A percentile compares a stretch with the other conserved stretches of the same genome.
These are phyloP conservation scores for Mucor irregularis DNA, from an alignment of 371 early-diverging fungal species.

Conservation along the genomic window DNA sequence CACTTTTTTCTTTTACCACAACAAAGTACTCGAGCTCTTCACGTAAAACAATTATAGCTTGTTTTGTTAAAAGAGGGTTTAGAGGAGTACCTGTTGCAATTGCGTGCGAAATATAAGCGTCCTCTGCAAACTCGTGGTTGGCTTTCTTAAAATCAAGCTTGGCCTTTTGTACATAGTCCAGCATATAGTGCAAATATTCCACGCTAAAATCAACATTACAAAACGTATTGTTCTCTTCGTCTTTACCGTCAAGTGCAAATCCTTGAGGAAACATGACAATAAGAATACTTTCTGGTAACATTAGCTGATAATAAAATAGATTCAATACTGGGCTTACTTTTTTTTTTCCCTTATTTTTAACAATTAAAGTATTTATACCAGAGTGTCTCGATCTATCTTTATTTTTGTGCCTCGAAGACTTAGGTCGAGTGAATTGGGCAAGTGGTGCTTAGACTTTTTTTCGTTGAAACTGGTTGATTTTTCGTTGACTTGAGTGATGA, in stretches of 20 bases:
- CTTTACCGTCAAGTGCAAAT: constrained; percentile 52
- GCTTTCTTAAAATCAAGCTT: neutral
- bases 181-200: constrained; percentile 6
- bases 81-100: constrained; percentile 6
- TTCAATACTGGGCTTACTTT: neutral
- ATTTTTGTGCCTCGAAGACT: constrained; percentile 65
- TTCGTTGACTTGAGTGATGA: neutral
- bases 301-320: neutral
- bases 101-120: constrained; percentile 14
- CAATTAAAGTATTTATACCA: too few relatives aligned
- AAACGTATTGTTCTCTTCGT: constrained; percentile 23
- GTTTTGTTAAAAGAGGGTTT: constrained; percentile 21
- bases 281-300: constrained; percentile 69
- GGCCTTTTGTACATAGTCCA: neutral
- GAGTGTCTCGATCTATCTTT: constrained; percentile 65
- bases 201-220: constrained; percentile 21
- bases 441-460: neutral
- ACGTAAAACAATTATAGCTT: constrained; percentile 22
- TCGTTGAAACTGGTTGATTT: neutral
- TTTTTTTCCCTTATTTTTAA: too few relatives aligned
- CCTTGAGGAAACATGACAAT: constrained; percentile 83
- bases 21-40: constrained; percentile 33
- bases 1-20: neutral
- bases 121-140: constrained; percentile 7
- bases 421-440: constrained; percentile 38